Percentiles rank a stretch among this genome's conserved stretches.
These are phyloP conservation scores for Alnus rubra DNA, from an alignment of 306 rosid genomes.

Conservation along the genomic window DNA sequence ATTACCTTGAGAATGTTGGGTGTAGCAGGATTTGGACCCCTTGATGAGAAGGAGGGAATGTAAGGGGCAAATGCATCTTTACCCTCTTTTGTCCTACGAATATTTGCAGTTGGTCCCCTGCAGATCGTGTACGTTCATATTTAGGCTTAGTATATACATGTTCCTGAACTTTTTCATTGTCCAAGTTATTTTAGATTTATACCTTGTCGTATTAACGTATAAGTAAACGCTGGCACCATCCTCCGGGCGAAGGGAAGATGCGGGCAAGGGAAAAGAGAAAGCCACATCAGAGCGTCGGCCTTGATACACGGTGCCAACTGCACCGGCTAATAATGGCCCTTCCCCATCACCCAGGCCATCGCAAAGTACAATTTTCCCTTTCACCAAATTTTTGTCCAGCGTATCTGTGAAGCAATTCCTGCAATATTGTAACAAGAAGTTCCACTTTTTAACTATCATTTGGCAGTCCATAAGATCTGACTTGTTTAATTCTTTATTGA, in stretches of 20 bases:
- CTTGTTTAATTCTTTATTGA: too few relatives aligned
- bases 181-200: background rate
- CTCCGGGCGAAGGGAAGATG: slow-evolving; percentile 3
- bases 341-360: background rate
- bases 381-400: slow-evolving; percentile 32
- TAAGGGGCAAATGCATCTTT: slow-evolving; percentile 15
- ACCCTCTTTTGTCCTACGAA: slow-evolving; percentile 17
- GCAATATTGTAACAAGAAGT: background rate
- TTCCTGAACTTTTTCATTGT: background rate
- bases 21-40: slow-evolving; percentile 33
- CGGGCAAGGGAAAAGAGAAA: slow-evolving; percentile 22
- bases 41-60: slow-evolving; percentile 30
- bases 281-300: background rate
- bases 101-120: slow-evolving; percentile 32
- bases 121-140: background rate
- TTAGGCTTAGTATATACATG: background rate
- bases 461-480: too few relatives aligned
- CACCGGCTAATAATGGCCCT: slow-evolving; percentile 5
- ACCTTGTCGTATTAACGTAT: slow-evolving; percentile 32
- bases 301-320: slow-evolving; percentile 28
- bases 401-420: background rate
- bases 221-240: background rate
- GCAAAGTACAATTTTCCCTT: slow-evolving; percentile 57
- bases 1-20: slow-evolving; percentile 22
- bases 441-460: background rate